These are phyloP conservation scores for Hypocreales sp. DNA, from an alignment of 2,329 filamentous ascomycete species.

Conservation along the genomic window DNA sequence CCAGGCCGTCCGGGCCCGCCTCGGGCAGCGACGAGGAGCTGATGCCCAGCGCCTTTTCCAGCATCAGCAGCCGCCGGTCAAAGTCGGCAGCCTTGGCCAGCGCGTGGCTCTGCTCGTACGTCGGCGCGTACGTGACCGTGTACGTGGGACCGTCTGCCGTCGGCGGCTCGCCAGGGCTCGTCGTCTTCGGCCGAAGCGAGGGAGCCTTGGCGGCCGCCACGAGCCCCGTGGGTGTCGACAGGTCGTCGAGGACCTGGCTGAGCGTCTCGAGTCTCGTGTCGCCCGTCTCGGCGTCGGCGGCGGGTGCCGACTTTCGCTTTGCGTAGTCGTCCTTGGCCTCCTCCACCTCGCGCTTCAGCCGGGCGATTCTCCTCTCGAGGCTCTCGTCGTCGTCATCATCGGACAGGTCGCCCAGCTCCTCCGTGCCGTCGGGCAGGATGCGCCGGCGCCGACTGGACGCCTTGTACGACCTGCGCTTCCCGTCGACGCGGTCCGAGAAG, in stretches of 20 bases:
- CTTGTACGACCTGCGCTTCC: slow-evolving; percentile 72
- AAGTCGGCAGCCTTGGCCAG: slow-evolving; percentile 77
- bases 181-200: slow-evolving; percentile 4
- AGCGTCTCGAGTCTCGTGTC: slow-evolving; percentile 41
- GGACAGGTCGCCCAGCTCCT: slow-evolving; percentile 59
- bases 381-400: slow-evolving; percentile 65
- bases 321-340: slow-evolving; percentile 51
- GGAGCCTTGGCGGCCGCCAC: slow-evolving; percentile 5
- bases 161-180: slow-evolving; percentile 8
- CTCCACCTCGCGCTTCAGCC: slow-evolving; percentile 69
- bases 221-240: slow-evolving; percentile 24
- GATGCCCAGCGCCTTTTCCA: slow-evolving; percentile 73
- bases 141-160: slow-evolving; percentile 32
- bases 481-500: slow-evolving; percentile 77
- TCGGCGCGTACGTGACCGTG: slow-evolving; percentile 47
- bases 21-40: slow-evolving; percentile 53
- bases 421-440: slow-evolving; percentile 44
- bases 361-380: slow-evolving; percentile 62
- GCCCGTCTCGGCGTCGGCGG: slow-evolving; percentile 26
- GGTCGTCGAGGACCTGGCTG: slow-evolving; percentile 55
- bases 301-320: slow-evolving; percentile 32
- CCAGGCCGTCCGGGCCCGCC: slow-evolving; percentile 37
- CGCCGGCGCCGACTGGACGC: slow-evolving; percentile 53
- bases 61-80: slow-evolving; percentile 59
- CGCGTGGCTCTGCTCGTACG: slow-evolving; percentile 52